Evolutionary conservation across 2,329 filamentous ascomycete species (phyloP).

Genomic region (Ophidiomyces ophidiicola): DNA sequence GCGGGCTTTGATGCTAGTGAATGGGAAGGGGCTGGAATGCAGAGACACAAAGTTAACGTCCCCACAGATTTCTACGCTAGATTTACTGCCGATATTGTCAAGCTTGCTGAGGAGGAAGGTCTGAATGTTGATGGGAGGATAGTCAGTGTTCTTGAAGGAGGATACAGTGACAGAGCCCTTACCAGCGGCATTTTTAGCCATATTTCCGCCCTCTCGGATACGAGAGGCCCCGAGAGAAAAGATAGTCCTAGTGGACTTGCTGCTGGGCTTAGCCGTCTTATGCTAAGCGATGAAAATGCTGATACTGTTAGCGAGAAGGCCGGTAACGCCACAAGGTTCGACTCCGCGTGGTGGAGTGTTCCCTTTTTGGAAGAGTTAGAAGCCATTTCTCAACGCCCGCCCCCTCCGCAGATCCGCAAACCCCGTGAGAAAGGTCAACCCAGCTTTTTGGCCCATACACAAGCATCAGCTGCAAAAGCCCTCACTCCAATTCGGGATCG

Average conservation of each 20-base stretch:
- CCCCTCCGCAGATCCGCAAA: slow-evolving; percentile 43
- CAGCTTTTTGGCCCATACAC: slow-evolving; percentile 77
- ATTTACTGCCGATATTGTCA: slow-evolving; percentile 74
- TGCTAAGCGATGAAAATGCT: slow-evolving; percentile 15
- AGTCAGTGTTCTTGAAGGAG: slow-evolving; percentile 88
- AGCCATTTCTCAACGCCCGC: slow-evolving; percentile 40
- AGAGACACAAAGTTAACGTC: slow-evolving; percentile 88
- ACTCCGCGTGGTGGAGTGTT: slow-evolving; percentile 60
- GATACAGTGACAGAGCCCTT: slow-evolving; percentile 86
- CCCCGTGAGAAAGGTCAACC: slow-evolving; percentile 46
- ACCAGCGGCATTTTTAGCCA: slow-evolving; percentile 84
- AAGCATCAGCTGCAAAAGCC: slow-evolving; percentile 73
- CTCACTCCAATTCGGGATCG: slow-evolving; percentile 52
- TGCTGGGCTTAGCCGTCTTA: slow-evolving; percentile 39
- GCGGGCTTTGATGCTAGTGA: slow-evolving; percentile 96
- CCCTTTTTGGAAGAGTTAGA: slow-evolving; percentile 59
- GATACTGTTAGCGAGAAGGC: slow-evolving; percentile 16
- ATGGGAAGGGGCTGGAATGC: slow-evolving; percentile 86
- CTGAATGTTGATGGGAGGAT: slow-evolving; percentile 69
- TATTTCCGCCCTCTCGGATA: slow-evolving; percentile 62
- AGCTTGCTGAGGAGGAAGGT: slow-evolving; percentile 66
- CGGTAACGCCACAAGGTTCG: slow-evolving; percentile 39
- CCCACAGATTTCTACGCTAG: slow-evolving; percentile 93
- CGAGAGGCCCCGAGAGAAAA: slow-evolving; percentile 21
- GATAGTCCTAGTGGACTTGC: slow-evolving; percentile 37